These are phyloP conservation scores for Trichoderma atroviride DNA, from an alignment of 2,329 filamentous ascomycete species.

Conservation along the genomic window DNA sequence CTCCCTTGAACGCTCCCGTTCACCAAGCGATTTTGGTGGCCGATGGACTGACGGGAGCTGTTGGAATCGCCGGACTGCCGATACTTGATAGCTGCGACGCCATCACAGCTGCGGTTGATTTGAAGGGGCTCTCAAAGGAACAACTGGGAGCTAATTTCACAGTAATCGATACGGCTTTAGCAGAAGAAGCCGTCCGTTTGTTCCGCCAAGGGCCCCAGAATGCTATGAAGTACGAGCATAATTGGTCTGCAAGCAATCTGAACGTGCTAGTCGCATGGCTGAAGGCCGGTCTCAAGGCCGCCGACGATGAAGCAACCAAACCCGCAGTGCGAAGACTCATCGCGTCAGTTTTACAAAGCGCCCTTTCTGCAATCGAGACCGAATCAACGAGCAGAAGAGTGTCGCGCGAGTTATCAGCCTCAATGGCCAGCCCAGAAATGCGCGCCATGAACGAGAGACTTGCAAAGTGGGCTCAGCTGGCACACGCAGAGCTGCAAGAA, in stretches of 20 bases:
- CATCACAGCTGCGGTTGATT: conserved; percentile 61
- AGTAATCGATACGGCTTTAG: conserved; percentile 65
- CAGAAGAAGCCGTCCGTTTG: conserved; percentile 62
- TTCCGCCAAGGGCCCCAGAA: conserved; percentile 72
- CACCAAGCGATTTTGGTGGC: conserved; percentile 78
- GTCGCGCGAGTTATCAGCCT: background rate
- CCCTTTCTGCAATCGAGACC: conserved; percentile 56
- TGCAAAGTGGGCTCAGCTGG: conserved; percentile 73
- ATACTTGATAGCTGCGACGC: conserved; percentile 43
- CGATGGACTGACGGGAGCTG: conserved; percentile 70
- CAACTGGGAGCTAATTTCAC: conserved; percentile 49
- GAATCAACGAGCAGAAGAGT: conserved; percentile 29
- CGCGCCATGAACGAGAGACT: conserved; percentile 61
- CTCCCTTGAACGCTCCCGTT: conserved; percentile 76
- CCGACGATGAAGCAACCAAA: conserved; percentile 60
- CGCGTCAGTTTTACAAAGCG: conserved; percentile 63
- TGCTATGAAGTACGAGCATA: conserved; percentile 70
- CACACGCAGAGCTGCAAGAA: conserved; percentile 80
- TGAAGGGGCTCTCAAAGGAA: conserved; percentile 49
- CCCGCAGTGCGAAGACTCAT: conserved; percentile 68
- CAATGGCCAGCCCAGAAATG: conserved; percentile 2
- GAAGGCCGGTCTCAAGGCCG: conserved; percentile 47
- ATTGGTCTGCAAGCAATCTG: conserved; percentile 74
- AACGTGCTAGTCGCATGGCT: conserved; percentile 69
- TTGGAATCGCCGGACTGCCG: conserved; percentile 52